Percentiles rank a stretch among this genome's conserved stretches.
phyloP scores from a whole-genome alignment of 2,329 filamentous ascomycete genomes.

The Fusarium sp. region DNA sequence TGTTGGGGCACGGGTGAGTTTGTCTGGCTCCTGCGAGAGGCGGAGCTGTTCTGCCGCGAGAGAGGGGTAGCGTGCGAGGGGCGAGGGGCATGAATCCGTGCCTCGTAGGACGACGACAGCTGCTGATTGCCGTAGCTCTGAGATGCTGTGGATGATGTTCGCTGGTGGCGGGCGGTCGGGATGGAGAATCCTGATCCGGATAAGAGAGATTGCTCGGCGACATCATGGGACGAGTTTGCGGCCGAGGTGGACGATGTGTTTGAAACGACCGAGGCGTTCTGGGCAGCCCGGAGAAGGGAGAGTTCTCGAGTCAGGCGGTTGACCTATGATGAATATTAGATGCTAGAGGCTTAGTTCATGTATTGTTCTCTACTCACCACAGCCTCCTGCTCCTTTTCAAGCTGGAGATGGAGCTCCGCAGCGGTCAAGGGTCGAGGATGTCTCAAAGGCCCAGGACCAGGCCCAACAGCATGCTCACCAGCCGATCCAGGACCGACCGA shows the following conservation, averaged over 20 bases:
- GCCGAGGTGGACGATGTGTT: constrained; percentile 73
- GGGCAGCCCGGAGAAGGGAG: constrained; percentile 79
- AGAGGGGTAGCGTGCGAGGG: constrained; percentile 59
- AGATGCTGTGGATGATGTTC: constrained; percentile 70
- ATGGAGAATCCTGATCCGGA: constrained; percentile 70
- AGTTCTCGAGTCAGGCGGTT: constrained; percentile 94
- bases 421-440: constrained; percentile 90
- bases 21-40: constrained; percentile 65
- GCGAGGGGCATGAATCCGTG: constrained; percentile 59
- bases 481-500: constrained; percentile 47
- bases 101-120: constrained; percentile 52
- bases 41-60: constrained; percentile 67
- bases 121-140: constrained; percentile 58
- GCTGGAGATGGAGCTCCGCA: constrained; percentile 86
- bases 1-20: constrained; percentile 61
- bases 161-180: constrained; percentile 67
- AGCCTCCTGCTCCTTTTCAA: constrained; percentile 96
- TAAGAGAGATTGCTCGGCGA: constrained; percentile 64
- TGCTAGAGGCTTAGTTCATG: rapidly evolving
- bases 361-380: constrained; percentile 69
- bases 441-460: constrained; percentile 79
- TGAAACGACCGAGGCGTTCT: constrained; percentile 75
- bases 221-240: constrained; percentile 63
- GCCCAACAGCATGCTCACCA: constrained; percentile 58
- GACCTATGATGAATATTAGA: constrained; percentile 66